Base-by-base conservation (phyloP, 1,139 yeast genomes). In the Yamadazyma conglobata region DNA sequence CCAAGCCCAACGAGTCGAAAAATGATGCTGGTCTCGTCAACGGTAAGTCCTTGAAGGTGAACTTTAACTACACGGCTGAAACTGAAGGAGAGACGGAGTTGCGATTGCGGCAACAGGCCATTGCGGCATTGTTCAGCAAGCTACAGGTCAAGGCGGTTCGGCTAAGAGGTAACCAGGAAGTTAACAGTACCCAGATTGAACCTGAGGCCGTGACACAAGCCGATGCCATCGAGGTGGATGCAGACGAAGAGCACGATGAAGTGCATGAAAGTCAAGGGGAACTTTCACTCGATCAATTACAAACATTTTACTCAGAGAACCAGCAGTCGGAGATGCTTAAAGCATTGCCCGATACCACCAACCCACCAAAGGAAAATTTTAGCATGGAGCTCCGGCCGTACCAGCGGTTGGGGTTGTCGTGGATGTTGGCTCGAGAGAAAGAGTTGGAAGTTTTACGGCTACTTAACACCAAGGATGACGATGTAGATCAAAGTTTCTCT, bases 341-440 rank as follows among this genome's bases (percentile, higher is more conserved):
- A 12, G 64, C 63, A 22, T 64, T 86, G 23, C 83, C 85, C 0
- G 85, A 79, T 42, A 65, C 79, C 0, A 74, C 77, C 5, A 43
- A 37, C 4, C 95, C 95, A 0, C 73, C 82, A 0, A 34, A 40
- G 1, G 58, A 58, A 5, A 67, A 79, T 17, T 84, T 87, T 45
- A 61, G 61, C 6, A 43, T 86, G 34, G 58, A 59, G 2, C 58
- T 88, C 31, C 61, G 94, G 33, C 70, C 74, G 2, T 88, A 88
- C 50, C 96, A 88, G 54, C 76, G 72, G 39, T 85, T 80, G 42
- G 95, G 94, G 0, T 57, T 86, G 17, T 74, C 87, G 3, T 86
- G 95, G 95, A 79, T 86, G 88, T 56, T 85, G 7, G 71, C 71
- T 9, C 52, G 84, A 38, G 87, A 82, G 47, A 68, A 72, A 32